Evolutionary conservation across 2,329 filamentous ascomycete species (phyloP), one percentile per base, ranked within the genome.

Genomic region (Stachybotrys echinatus): DNA sequence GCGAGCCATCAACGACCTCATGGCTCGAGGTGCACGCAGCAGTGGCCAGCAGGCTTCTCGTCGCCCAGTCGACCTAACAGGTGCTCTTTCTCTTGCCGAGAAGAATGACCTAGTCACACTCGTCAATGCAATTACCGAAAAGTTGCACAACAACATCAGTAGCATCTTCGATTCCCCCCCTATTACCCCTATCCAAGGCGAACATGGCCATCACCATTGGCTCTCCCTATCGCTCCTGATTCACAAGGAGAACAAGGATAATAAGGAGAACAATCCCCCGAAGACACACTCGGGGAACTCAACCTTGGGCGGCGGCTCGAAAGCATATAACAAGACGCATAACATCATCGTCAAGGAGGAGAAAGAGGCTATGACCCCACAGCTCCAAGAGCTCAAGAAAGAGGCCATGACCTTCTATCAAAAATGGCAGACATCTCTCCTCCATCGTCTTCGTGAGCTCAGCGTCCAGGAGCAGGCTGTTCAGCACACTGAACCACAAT

Each of bases 341-440:
- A 52, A 61, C n/a, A 58, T 61, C 21, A 54, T 61, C 21, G 58
- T 65, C 18, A 65, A 68, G 34, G 61, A 67, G 34, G 64, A 66
- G 42, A 53, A 65, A 17, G 62, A 65, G 37, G 55, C 63, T 20
- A 70, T 74, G 49, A 70, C 67, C 31, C 67, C 72, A 5, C 68
- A 75, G 50, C 75, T 86, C 53, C 70, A 77, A 50, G 85, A 89
- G 58, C 68, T 91, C 58, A 91, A 84, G 70, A 83, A 80, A 54
- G 84, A 87, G 48, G 79, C 84, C 2, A 64, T 95, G 5, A 71
- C 76, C 6, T 84, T 86, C 62, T 95, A 92, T 63, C 83, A 87
- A 51, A 86, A 89, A 55, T 97, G 92, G 92, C 81, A 89, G 59
- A 76, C 82, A 6, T 74, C 75, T 12, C 80, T 96, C 10, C 72